Evolutionary conservation across 768 basidiomycete species (phyloP).

Genomic region (Sporobolomyces pararoseus): DNA sequence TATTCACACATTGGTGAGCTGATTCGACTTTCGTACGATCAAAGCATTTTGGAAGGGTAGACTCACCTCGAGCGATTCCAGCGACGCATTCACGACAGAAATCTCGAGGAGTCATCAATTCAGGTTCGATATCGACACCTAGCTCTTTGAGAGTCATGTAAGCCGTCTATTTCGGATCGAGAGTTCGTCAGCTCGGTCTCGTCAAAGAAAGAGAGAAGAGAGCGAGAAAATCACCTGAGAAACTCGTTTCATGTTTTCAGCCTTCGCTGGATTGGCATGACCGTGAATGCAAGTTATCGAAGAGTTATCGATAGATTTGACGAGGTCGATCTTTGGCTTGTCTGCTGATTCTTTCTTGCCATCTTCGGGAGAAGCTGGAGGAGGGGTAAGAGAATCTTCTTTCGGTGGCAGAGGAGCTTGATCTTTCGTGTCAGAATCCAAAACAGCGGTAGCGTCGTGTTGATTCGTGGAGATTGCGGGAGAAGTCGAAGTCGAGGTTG

Average conservation of each 20-base stretch:
- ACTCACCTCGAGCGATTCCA: slow-evolving; percentile 26
- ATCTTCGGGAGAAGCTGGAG: background rate
- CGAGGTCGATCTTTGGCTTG: background rate
- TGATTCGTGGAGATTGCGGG: background rate
- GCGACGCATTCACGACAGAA: slow-evolving; percentile 64
- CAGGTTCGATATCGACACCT: slow-evolving; percentile 56
- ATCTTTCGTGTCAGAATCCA: background rate
- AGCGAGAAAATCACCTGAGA: slow-evolving; percentile 53
- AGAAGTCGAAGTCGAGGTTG: background rate
- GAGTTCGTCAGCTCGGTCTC: background rate
- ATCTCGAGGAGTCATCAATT: slow-evolving; percentile 54
- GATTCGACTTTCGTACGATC: background rate
- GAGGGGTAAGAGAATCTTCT: slow-evolving; percentile 8
- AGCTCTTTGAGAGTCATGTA: slow-evolving; percentile 50
- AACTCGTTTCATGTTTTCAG: slow-evolving; percentile 66
- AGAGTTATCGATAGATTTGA: slow-evolving; percentile 46
- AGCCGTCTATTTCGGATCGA: background rate
- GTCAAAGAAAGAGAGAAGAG: background rate
- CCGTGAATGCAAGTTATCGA: slow-evolving; percentile 65
- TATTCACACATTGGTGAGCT: background rate
- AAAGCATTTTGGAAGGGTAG: background rate
- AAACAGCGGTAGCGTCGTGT: background rate
- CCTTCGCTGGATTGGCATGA: slow-evolving; percentile 60
- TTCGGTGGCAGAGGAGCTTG: background rate
- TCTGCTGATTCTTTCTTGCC: no score